Conservation (phyloP, 2,329 filamentous ascomycete genomes). For the Colletotrichum tanaceti region DNA sequence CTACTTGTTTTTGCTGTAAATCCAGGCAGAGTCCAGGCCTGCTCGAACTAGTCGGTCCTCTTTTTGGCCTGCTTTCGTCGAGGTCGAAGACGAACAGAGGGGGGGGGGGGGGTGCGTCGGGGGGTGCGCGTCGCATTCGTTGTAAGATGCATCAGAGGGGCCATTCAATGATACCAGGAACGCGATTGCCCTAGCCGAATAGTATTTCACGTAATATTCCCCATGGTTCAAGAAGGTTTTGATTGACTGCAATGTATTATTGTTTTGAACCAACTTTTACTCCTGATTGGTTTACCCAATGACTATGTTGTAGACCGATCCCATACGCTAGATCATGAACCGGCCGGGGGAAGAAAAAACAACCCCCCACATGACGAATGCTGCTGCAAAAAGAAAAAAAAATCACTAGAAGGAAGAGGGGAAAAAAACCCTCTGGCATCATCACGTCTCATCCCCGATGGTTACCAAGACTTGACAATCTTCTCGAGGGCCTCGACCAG, state of each 20-base stretch:
- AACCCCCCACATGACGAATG: not conserved
- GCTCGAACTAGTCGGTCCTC: not conserved
- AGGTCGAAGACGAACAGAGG: not conserved
- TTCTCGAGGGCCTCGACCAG: slow-evolving; percentile 83
- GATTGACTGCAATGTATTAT: not conserved
- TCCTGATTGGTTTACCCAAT: not conserved
- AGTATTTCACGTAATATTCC: not conserved
- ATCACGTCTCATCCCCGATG: not conserved
- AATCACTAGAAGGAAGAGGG: too few relatives aligned
- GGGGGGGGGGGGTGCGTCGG: too few relatives aligned
- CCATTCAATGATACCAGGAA: not conserved
- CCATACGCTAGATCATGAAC: slow-evolving; percentile 21
- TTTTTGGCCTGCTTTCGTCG: not conserved
- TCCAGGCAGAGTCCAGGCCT: not conserved
- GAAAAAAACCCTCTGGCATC: not conserved
- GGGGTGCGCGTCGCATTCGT: not conserved
- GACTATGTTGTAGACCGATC: not conserved
- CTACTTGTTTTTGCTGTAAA: not conserved
- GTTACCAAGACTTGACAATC: slow-evolving; percentile 63
- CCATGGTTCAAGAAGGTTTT: not conserved
- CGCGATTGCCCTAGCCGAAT: not conserved
- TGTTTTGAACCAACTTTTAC: slow-evolving; percentile 7
- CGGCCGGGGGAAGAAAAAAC: not conserved
- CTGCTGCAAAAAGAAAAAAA: slow-evolving; percentile 6
- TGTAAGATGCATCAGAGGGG: slow-evolving; percentile 12